Percentiles rank a stretch among this genome's conserved stretches.
These are phyloP conservation scores for Epicoccum nigrum DNA, from an alignment of 2,329 filamentous ascomycete genomes.

Conservation along the genomic window DNA sequence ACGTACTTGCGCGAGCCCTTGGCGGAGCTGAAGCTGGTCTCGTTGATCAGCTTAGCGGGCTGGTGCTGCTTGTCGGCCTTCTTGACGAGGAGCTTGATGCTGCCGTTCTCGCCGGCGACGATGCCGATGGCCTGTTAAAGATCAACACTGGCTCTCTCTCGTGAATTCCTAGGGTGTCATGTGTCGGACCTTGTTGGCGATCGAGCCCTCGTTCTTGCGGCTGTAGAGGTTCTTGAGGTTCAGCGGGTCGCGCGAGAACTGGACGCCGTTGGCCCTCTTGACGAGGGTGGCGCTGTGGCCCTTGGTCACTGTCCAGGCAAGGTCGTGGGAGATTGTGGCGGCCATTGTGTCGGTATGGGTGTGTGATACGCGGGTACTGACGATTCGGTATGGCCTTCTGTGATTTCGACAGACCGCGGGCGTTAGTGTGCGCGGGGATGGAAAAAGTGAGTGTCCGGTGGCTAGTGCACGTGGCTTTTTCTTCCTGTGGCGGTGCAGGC, in stretches of 20 bases:
- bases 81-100: slow-evolving; percentile 83
- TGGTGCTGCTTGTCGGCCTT: slow-evolving; percentile 73
- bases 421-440: slow-evolving; percentile 33
- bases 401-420: slow-evolving; percentile 11
- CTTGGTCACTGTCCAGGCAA: slow-evolving; percentile 93
- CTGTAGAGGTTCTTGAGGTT: slow-evolving; percentile 92
- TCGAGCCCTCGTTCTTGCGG: slow-evolving; percentile 93
- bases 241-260: slow-evolving; percentile 92
- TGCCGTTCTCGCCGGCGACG: slow-evolving; percentile 75
- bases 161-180: neutral
- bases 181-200: slow-evolving; percentile 82
- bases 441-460: slow-evolving; percentile 26
- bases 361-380: slow-evolving; percentile 31
- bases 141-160: slow-evolving; percentile 10
- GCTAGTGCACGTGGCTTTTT: neutral
- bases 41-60: slow-evolving; percentile 71
- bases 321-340: slow-evolving; percentile 77
- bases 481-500: no score
- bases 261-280: slow-evolving; percentile 84
- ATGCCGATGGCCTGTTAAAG: slow-evolving; percentile 77
- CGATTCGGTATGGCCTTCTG: slow-evolving; percentile 23
- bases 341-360: slow-evolving; percentile 53
- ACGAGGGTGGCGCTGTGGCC: slow-evolving; percentile 88
- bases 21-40: slow-evolving; percentile 72
- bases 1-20: slow-evolving; percentile 82